Evolutionary conservation across 768 basidiomycete species (phyloP), one percentile per base, ranked within the genome.

Genomic region (Scleroderma citrinum): DNA sequence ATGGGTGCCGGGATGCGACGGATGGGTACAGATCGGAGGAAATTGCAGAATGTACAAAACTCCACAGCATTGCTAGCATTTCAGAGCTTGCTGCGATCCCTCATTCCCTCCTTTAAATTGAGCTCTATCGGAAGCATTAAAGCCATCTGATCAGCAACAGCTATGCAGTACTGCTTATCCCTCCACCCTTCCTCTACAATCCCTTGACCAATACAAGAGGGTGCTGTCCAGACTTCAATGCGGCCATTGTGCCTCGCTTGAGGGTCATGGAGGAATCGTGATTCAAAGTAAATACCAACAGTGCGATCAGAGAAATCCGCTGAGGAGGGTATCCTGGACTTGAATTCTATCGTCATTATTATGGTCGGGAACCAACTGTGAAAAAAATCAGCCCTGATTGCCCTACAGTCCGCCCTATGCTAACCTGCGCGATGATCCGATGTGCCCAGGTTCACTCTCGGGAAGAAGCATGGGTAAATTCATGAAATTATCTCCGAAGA

Each of bases 151-250:
- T 76, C 80, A 11, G 80, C 74, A 20, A 76, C 70, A 14, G 77
- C 81, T 24, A 86, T 65, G 55, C 84, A 86, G n/a, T 78, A 67
- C 56, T 84, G 82, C 43, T 75, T 63, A 40, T 80, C 80, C 53
- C 79, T 74, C 84, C 83, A 86, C 11, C 74, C 74, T 3, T 70
- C 61, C 7, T 35, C 30, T 26, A 69, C 60, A 5, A 60, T 43
- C 0, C 76, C 77, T 47, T 74, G 72, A 2, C 76, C 78, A 34
- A 81, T 67, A 46, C 78, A 69, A 37, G 70, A 67, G 2, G 84
- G 84, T 10, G 83, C 80, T 6, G 80, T 79, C 83, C 83, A 86
- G 13, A 84, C 67, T 56, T 85, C 85, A 3, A 77, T 73, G 53
- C 77, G 77, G 3, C 62, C 56, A 42, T 84, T 81, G 53, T 86